Conservation (phyloP, 257 asterid genomes). For the Salvia rosmarinus region DNA sequence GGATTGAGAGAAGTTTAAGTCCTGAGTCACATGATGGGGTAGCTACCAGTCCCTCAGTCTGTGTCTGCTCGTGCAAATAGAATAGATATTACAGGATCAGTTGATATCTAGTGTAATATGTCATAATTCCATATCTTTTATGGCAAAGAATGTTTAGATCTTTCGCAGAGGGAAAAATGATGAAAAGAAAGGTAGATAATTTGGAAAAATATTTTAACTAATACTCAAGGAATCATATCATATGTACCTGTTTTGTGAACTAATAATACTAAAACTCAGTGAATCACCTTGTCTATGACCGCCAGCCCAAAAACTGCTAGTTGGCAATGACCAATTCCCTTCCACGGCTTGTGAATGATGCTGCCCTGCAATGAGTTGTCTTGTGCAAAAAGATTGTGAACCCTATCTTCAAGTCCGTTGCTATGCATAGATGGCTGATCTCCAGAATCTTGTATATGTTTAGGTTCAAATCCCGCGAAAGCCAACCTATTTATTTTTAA, state of each 20-base stretch:
- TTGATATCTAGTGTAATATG: background rate
- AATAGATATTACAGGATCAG: conserved; percentile 1
- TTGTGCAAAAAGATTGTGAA: conserved; percentile 89
- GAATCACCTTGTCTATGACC: conserved; percentile 55
- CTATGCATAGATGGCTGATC: conserved; percentile 88
- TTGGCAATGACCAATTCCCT: conserved; percentile 60
- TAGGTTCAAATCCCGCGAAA: too few relatives aligned
- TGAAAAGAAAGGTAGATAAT: background rate
- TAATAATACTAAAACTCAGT: conserved; percentile 47
- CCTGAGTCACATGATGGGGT: conserved; percentile 46
- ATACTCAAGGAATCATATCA: conserved; percentile 18
- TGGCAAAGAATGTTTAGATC: background rate
- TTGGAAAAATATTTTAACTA: background rate
- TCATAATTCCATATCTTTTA: conserved; percentile 15
- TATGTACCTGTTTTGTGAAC: conserved; percentile 55
- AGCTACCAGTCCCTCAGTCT: conserved; percentile 58
- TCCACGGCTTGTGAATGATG: conserved; percentile 60
- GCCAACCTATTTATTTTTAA: too few relatives aligned
- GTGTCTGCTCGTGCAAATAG: conserved; percentile 47
- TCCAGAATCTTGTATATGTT: conserved; percentile 25
- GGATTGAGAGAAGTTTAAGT: conserved; percentile 57
- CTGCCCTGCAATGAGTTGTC: conserved; percentile 70
- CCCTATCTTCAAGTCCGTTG: conserved; percentile 82
- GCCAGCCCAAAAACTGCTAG: conserved; percentile 63
- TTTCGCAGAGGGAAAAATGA: too few relatives aligned